Conservation (phyloP, 176 grass and related monocot species). For the Sorghum bicolor region DNA sequence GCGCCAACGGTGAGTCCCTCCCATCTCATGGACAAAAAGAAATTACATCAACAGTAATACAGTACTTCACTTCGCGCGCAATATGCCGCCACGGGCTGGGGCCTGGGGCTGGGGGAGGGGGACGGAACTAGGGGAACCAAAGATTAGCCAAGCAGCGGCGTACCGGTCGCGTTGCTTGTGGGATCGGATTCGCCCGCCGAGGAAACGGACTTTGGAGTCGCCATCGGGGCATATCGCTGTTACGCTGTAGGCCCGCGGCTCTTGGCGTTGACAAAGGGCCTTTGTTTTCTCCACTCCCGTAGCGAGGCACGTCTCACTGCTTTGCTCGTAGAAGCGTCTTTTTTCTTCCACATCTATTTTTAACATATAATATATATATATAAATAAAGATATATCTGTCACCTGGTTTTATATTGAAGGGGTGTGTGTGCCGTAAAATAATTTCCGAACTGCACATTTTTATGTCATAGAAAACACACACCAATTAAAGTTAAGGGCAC, state of each 20-base stretch:
- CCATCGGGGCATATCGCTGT: neutral
- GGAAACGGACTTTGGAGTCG: neutral
- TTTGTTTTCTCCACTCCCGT: neutral
- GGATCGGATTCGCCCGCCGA: conserved; percentile 8
- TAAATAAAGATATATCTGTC: no score
- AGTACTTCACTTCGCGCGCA: neutral
- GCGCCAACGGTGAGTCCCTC: neutral
- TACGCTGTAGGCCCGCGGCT: neutral
- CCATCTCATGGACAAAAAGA: neutral
- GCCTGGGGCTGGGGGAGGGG: no score
- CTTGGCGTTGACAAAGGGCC: neutral
- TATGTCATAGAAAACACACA: no score
- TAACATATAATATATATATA: no score
- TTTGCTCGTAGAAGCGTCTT: no score
- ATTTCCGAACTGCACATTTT: no score
- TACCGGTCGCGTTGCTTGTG: neutral
- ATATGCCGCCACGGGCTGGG: neutral
- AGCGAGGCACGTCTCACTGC: neutral
- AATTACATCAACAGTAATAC: neutral
- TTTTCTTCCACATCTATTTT: no score
- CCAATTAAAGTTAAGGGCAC: no score
- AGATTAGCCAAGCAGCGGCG: no score
- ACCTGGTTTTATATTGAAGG: no score
- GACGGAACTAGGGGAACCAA: neutral
- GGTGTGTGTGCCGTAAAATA: no score